These are phyloP conservation scores for Cladosporium sp. DNA, from an alignment of 2,329 filamentous ascomycete genomes.

Conservation along the genomic window DNA sequence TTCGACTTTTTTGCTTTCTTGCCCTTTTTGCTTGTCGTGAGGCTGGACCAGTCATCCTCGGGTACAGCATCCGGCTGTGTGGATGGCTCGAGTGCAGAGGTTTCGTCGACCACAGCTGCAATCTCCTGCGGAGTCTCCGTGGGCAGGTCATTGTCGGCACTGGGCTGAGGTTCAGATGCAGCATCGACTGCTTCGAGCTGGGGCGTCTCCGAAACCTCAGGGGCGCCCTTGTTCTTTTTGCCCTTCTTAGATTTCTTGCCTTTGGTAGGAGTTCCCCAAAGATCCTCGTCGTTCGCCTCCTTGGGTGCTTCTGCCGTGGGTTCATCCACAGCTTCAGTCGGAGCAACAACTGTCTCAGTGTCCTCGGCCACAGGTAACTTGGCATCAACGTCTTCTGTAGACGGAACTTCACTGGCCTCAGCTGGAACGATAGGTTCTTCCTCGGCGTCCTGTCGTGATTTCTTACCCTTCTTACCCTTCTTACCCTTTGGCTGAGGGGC, in stretches of 20 bases:
- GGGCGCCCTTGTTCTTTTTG: conserved; percentile 21
- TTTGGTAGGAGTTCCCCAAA: conserved; percentile 16
- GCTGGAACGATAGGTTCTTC: background rate
- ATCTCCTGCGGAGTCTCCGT: background rate
- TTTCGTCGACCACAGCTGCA: background rate
- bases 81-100: background rate
- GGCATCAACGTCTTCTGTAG: background rate
- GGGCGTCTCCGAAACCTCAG: background rate
- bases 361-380: background rate
- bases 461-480: conserved; percentile 26
- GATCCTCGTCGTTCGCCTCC: conserved; percentile 19
- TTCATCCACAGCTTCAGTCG: background rate
- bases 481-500: background rate
- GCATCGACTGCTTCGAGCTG: background rate
- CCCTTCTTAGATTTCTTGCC: conserved; percentile 29
- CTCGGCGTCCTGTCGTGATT: background rate
- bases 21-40: conserved; percentile 23
- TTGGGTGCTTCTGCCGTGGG: background rate
- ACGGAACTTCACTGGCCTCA: background rate
- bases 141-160: background rate
- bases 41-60: conserved; percentile 26
- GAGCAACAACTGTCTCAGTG: background rate
- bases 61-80: background rate
- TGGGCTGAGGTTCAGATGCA: background rate
- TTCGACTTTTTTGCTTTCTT: conserved; percentile 34